Conservation (phyloP, 495 filamentous ascomycete genomes). For the Lasiosphaeriaceae sp. region DNA sequence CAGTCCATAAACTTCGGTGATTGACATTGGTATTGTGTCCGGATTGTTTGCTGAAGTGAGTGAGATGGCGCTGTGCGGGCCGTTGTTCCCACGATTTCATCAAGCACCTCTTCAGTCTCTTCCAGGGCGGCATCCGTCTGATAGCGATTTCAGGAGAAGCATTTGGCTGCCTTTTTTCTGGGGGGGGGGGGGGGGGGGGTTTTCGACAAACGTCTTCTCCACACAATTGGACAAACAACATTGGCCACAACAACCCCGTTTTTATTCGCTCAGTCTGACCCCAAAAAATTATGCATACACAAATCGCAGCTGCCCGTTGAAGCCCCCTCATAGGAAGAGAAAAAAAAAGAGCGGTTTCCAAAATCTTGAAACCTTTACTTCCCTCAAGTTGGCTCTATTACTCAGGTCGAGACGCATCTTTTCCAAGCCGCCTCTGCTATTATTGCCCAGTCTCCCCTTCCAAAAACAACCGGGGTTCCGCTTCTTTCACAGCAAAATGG, state of each 20-base stretch:
- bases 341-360: not conserved
- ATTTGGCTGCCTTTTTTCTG: not conserved
- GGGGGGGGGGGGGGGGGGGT: too few species aligned
- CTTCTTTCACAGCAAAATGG: conserved; percentile 25
- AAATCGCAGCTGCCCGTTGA: not conserved
- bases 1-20: too few species aligned
- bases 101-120: too few species aligned
- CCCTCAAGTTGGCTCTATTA: conserved; percentile 13
- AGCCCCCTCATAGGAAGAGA: not conserved
- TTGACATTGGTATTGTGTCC: too few species aligned
- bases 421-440: conserved; percentile 10
- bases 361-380: too few species aligned
- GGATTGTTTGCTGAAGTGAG: too few species aligned
- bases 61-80: too few species aligned
- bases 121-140: too few species aligned
- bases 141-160: too few species aligned
- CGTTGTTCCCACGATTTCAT: too few species aligned
- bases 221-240: conserved; percentile 2
- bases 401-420: conserved; percentile 15
- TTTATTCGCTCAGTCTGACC: conserved; percentile 10
- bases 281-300: not conserved
- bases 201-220: conserved; percentile 7
- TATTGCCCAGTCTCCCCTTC: not conserved
- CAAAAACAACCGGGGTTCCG: conserved; percentile 2
- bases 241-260: not conserved